Base-by-base conservation (phyloP, 1,139 yeast genomes). In the Saccharomycopsis phalli region DNA sequence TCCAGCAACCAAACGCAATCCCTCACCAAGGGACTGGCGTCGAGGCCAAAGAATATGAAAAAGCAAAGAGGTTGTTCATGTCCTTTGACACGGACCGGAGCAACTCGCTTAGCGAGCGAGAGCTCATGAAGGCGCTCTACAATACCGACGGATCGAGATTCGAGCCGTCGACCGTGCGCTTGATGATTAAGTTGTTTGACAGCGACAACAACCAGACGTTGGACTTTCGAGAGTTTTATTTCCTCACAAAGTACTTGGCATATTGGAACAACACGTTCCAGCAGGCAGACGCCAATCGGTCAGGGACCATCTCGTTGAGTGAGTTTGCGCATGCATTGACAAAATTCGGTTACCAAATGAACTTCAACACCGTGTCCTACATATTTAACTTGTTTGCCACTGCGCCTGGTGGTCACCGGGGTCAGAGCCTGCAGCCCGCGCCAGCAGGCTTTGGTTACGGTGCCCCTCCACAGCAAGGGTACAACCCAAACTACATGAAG, bases 251-350 rank as follows among this genome's bases (percentile, higher is more conserved):
- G 52, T 79, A 79, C 51, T 62, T 80, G 38, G 68, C 76, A n/a
- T 81, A 81, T 41, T 80, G 83, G 72, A 72, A 77, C 46, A 75
- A 72, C 53, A 63, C 78, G 13, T 80, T 80, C 52, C 68, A 74
- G 36, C 71, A 70, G 51, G 81, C 78, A 36, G 88, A 80, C 52
- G 53, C 65, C 22, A 72, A 78, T 57, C 63, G 65, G 44, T 73
- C 76, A 30, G 79, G 80, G 1, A 76, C 70, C 48, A 76, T 80
- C 33, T 71, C 80, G 10, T 71, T 74, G 52, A 78, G 77, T 22
- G 87, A 80, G 56, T 80, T 73, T 54, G 74, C 71, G 51, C 66
- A 71, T 28, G 77, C 83, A 14, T 58, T 80, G 39, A 73, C 68
- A 46, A 79, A 79, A 44, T 78, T 80, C 50, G 87, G 87, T 1